Evolutionary conservation across 805 yeast genomes (phyloP).

Genomic region (Helenozyma baotianmanensis): DNA sequence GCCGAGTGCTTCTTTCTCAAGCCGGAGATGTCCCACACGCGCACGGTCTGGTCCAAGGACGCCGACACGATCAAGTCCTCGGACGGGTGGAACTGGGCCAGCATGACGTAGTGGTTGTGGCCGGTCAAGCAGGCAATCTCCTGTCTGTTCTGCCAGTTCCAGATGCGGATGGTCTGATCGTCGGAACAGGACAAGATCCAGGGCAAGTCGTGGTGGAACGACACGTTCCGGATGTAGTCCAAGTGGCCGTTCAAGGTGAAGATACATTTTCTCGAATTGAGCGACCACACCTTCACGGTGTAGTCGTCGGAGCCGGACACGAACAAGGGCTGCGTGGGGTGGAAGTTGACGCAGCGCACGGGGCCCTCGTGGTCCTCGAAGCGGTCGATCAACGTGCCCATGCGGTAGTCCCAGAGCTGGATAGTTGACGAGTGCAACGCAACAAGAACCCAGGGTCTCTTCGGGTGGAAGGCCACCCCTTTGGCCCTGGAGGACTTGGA

Average conservation of each 20-base stretch:
- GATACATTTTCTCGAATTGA: conserved; percentile 83
- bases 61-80: conserved; percentile 95
- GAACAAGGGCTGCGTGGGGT: conserved; percentile 96
- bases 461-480: conserved; percentile 96
- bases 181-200: conserved; percentile 96
- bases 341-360: conserved; percentile 91
- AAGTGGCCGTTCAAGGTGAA: conserved; percentile 91
- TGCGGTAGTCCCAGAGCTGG: conserved; percentile 98
- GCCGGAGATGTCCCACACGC: conserved; percentile 98
- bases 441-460: conserved; percentile 92
- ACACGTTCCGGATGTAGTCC: conserved; percentile 92
- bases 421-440: conserved; percentile 97
- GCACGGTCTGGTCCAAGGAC: conserved; percentile 95
- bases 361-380: conserved; percentile 99
- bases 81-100: conserved; percentile 94
- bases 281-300: conserved; percentile 92
- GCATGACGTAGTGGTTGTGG: conserved; percentile 97
- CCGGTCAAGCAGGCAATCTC: conserved; percentile 97
- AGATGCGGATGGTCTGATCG: conserved; percentile 96
- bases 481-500: conserved; percentile 97
- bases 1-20: conserved; percentile 94
- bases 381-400: conserved; percentile 95
- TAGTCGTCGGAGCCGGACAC: conserved; percentile 98
- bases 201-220: conserved; percentile 92
- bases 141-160: conserved; percentile 99